Evolutionary conservation across 805 yeast species (phyloP), one percentile per base, ranked within the genome.

Genomic region (Kuraishia ogatae): DNA sequence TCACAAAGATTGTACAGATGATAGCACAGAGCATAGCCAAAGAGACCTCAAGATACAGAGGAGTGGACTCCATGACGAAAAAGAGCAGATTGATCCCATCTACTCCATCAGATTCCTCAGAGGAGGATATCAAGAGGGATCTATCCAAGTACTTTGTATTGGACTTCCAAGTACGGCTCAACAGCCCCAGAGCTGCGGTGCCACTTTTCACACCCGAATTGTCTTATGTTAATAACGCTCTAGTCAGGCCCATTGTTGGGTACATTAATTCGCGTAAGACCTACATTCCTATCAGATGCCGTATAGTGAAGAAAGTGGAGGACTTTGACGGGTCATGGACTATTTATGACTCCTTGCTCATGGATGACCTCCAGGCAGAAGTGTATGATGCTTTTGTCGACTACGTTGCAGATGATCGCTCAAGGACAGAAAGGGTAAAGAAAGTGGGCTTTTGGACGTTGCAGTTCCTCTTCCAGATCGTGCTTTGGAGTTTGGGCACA

Each of bases 321-420:
- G 99, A 94, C 64, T 94, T 94, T 67, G 91, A 89, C 62, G 99
- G 99, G 0, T 82, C 96, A 7, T 94, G 99, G 99, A 93, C 99
- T 1, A 77, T 90, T 2, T 94, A 91, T 68, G 99, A 94, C 66
- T 86, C 94, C 26, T 75, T 86, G 53, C 74, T 94, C 57, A 90
- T 93, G 96, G 94, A 88, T 65, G 97, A 93, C 65, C 76, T 94
- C 53, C 86, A 94, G 28, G 84, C 84, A 29, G 96, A 89, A 61
- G 94, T 93, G 4, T 93, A 93, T 69, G 91, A 90, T 60, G 91
- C 94, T 19, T 90, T 94, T 70, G 97, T 85, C 2, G 80, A 84
- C 50, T 92, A 92, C 63, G 96, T 90, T 21, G 86, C 86, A 11
- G 96, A 94, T 67, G 97, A 94, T 60, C 88, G 89, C 60, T 82